Evolutionary conservation across 2,329 filamentous ascomycete species (phyloP).

Genomic region (Apiospora rasikravindrae): DNA sequence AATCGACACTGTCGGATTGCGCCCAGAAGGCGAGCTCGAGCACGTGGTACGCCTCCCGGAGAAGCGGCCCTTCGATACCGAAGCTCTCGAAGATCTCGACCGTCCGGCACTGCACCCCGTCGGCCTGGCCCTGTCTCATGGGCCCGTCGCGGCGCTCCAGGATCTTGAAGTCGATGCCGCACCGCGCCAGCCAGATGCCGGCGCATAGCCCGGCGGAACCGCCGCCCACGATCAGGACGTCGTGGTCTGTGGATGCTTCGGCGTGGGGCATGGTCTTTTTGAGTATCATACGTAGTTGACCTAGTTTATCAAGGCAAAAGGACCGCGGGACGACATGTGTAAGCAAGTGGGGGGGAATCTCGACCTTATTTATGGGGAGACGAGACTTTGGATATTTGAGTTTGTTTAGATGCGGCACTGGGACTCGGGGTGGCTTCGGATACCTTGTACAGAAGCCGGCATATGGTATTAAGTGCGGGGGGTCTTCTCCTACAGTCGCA

Average conservation of each 20-base stretch:
- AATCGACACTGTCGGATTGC: not conserved
- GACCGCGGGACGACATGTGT: not conserved
- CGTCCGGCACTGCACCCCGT: slow-evolving; percentile 65
- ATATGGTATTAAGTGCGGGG: not conserved
- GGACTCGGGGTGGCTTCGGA: not conserved
- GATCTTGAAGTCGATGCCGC: slow-evolving; percentile 60
- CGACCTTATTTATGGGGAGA: not conserved
- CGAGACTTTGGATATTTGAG: not conserved
- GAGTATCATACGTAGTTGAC: too few species aligned
- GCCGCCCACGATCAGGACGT: slow-evolving; percentile 65
- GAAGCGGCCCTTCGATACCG: slow-evolving; percentile 57
- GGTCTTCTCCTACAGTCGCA: not conserved
- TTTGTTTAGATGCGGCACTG: not conserved
- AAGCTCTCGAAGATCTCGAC: slow-evolving; percentile 68
- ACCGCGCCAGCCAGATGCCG: slow-evolving; percentile 64
- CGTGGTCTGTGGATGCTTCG: slow-evolving; percentile 29
- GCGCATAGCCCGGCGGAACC: slow-evolving; percentile 68
- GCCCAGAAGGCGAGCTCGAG: slow-evolving; percentile 64
- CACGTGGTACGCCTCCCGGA: slow-evolving; percentile 63
- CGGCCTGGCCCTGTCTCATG: slow-evolving; percentile 64
- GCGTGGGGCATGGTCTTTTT: not conserved
- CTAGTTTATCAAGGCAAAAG: not conserved
- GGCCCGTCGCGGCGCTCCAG: slow-evolving; percentile 62
- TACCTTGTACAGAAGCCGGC: not conserved
- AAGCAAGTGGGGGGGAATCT: not conserved